These are phyloP conservation scores for Kurtzmaniella cleridarum DNA, from an alignment of 805 yeast species.

Conservation along the genomic window DNA sequence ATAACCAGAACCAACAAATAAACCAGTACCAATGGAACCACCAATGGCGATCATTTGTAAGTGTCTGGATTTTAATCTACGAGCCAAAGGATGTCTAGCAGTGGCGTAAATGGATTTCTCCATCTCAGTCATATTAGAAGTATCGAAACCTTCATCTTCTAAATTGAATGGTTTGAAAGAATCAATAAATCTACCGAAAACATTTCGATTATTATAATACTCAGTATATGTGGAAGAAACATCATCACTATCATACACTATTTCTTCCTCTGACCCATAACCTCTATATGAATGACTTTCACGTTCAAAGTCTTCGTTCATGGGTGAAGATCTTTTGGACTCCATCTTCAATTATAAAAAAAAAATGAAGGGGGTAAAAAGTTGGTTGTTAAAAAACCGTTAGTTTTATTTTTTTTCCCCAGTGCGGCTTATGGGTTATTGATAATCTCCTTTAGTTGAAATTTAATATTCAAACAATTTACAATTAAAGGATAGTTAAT, in stretches of 20 bases:
- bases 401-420: too few species aligned
- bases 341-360: neutral
- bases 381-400: too few species aligned
- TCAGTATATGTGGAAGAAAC: conserved; percentile 2
- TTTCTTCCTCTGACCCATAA: too few species aligned
- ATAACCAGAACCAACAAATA: conserved; percentile 44
- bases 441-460: too few species aligned
- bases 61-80: conserved; percentile 43
- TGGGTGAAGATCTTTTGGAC: neutral
- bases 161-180: conserved; percentile 35
- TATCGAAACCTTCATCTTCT: conserved; percentile 38
- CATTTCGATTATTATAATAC: neutral
- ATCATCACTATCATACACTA: neutral
- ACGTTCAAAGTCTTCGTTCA: neutral
- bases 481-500: too few species aligned
- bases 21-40: conserved; percentile 67
- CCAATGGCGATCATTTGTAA: conserved; percentile 67
- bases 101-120: conserved; percentile 37
- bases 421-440: too few species aligned
- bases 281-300: too few species aligned
- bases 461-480: too few species aligned
- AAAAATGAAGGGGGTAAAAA: too few species aligned
- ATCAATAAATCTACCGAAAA: conserved; percentile 17
- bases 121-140: conserved; percentile 29
- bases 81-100: conserved; percentile 39